Evolutionary conservation across 2,329 filamentous ascomycete species (phyloP).

Genomic region (Cercospora janseana): DNA sequence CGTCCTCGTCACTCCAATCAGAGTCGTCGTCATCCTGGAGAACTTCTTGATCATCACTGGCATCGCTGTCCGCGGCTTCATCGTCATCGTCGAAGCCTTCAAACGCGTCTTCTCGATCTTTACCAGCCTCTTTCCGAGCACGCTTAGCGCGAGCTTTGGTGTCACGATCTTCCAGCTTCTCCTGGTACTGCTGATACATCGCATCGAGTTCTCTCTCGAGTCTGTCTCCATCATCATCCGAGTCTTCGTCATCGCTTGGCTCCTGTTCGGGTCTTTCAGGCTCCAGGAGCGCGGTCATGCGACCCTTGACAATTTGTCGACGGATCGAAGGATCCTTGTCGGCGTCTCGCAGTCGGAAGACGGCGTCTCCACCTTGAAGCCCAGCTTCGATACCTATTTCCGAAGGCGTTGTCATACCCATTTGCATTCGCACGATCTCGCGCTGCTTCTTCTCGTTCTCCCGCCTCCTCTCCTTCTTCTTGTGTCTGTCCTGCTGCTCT

Average conservation of each 20-base stretch:
- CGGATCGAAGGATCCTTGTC: slow-evolving; percentile 71
- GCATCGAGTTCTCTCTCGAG: slow-evolving; percentile 82
- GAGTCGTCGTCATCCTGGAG: slow-evolving; percentile 60
- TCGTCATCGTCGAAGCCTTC: slow-evolving; percentile 69
- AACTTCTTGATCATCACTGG: slow-evolving; percentile 54
- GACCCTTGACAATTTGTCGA: slow-evolving; percentile 67
- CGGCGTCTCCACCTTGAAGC: slow-evolving; percentile 67
- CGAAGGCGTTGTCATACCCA: slow-evolving; percentile 94
- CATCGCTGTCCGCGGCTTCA: slow-evolving; percentile 49
- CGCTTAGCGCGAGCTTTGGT: slow-evolving; percentile 90
- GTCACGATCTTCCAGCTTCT: slow-evolving; percentile 73
- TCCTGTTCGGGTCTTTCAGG: slow-evolving; percentile 45
- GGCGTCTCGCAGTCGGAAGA: slow-evolving; percentile 80
- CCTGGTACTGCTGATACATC: slow-evolving; percentile 83
- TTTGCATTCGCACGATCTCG: slow-evolving; percentile 92
- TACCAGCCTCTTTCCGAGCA: slow-evolving; percentile 63
- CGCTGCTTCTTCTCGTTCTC: slow-evolving; percentile 94
- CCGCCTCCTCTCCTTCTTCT: slow-evolving; percentile 77
- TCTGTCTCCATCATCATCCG: slow-evolving; percentile 75
- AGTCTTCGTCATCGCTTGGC: slow-evolving; percentile 59
- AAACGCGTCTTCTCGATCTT: slow-evolving; percentile 81
- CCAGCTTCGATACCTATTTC: slow-evolving; percentile 77
- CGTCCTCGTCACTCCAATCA: slow-evolving; percentile 52
- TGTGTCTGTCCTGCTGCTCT: slow-evolving; percentile 72
- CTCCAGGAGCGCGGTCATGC: slow-evolving; percentile 68